phyloP scores from a whole-genome alignment of 2,329 filamentous ascomycete genomes.

The Byssoonygena ceratinophila region DNA sequence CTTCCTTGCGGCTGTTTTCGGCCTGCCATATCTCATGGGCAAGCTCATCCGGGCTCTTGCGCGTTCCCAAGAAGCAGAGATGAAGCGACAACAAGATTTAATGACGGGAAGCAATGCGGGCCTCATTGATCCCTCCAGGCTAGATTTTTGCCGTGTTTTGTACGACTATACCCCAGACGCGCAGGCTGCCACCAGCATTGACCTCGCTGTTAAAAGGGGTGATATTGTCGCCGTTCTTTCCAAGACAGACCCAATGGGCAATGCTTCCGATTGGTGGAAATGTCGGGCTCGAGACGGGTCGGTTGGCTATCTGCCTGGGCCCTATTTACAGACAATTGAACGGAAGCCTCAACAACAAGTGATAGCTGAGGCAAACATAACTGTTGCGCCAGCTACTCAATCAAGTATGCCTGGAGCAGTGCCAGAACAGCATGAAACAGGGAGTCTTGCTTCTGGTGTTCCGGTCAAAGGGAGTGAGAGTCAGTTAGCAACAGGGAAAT shows the following conservation, averaged over 20 bases:
- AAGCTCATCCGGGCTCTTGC: constrained; percentile 85
- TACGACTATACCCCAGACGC: constrained; percentile 87
- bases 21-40: constrained; percentile 90
- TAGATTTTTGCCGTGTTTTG: constrained; percentile 90
- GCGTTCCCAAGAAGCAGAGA: constrained; percentile 71
- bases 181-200: constrained; percentile 56
- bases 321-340: constrained; percentile 72
- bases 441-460: not conserved
- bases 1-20: constrained; percentile 89
- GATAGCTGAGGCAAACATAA: constrained; percentile 28
- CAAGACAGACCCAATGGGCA: constrained; percentile 85
- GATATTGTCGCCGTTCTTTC: constrained; percentile 88
- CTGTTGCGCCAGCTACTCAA: not conserved
- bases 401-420: not conserved
- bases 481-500: not conserved
- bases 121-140: constrained; percentile 71
- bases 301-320: constrained; percentile 81
- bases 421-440: not conserved
- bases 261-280: constrained; percentile 93
- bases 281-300: constrained; percentile 82
- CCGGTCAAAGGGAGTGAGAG: not conserved
- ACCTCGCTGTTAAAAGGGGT: constrained; percentile 85
- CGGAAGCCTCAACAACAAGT: constrained; percentile 39
- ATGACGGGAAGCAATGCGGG: constrained; percentile 39
- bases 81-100: constrained; percentile 39